Evolutionary conservation across 106 monocot genomes (phyloP).

Genomic region (Dendrobium catenatum): DNA sequence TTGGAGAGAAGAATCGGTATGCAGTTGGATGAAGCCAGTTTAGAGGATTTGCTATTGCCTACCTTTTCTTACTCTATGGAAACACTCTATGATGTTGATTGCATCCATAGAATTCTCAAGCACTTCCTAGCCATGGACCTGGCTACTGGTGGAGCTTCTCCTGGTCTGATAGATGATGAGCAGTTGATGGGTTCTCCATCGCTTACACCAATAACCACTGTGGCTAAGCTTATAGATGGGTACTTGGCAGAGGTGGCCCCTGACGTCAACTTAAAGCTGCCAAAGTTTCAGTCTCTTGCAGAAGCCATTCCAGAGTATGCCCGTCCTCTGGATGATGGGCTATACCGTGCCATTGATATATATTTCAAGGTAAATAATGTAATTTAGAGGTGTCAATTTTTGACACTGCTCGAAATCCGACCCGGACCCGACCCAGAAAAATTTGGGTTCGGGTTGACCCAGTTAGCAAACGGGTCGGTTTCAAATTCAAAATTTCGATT

Average conservation of each 20-base stretch:
- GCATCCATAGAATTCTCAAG: constrained; percentile 29
- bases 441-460: no score
- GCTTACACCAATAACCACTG: constrained; percentile 26
- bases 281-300: constrained; percentile 41
- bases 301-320: constrained; percentile 43
- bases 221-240: constrained; percentile 51
- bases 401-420: no score
- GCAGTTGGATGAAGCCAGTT: constrained; percentile 24
- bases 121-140: constrained; percentile 25
- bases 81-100: constrained; percentile 32
- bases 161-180: constrained; percentile 30
- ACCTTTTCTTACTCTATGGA: constrained; percentile 28
- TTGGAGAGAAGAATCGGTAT: constrained; percentile 27
- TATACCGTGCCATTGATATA: constrained; percentile 57
- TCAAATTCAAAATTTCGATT: no score
- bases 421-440: no score
- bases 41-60: constrained; percentile 29
- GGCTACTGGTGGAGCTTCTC: constrained; percentile 19
- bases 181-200: constrained; percentile 28
- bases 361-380: constrained; percentile 42
- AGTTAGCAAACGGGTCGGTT: no score
- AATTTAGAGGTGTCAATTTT: not conserved
- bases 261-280: constrained; percentile 45
- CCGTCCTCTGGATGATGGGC: constrained; percentile 50
- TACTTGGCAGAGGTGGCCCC: constrained; percentile 52